Conservation (phyloP, 164 flowering plant genomes). For the Magnolia changhungtana region DNA sequence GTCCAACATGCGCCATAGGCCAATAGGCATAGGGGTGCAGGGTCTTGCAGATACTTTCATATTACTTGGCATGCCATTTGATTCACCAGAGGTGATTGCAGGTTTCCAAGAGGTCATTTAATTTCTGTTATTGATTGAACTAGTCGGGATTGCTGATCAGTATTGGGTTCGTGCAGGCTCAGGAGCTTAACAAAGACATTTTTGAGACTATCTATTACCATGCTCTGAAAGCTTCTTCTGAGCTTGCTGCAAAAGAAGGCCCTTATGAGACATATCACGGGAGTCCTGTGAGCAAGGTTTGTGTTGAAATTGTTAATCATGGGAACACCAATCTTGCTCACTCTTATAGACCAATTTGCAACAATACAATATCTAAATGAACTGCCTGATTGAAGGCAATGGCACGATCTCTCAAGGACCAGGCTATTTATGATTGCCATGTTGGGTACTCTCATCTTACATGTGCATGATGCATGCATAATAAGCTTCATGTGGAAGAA, state of each 20-base stretch:
- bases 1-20: constrained; percentile 84
- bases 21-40: constrained; percentile 96
- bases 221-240: constrained; percentile 82
- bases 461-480: no score
- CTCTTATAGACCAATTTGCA: background rate
- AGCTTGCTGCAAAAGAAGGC: constrained; percentile 75
- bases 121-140: background rate
- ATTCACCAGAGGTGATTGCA: constrained; percentile 72
- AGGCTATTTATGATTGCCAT: no score
- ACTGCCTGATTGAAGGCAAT: no score
- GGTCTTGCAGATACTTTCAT: constrained; percentile 97
- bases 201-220: constrained; percentile 94
- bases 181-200: constrained; percentile 85
- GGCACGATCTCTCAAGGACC: background rate
- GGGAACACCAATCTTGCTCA: background rate
- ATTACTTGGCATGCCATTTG: constrained; percentile 97
- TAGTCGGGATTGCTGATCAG: background rate
- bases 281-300: constrained; percentile 91
- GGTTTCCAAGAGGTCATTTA: background rate
- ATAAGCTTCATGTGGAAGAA: background rate
- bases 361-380: no score
- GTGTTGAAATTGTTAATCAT: background rate
- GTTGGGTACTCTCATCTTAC: no score
- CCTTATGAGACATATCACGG: constrained; percentile 84
- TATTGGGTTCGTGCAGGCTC: constrained; percentile 49